phyloP scores from a whole-genome alignment of 768 basidiomycete genomes.

The Suillus decipiens region DNA sequence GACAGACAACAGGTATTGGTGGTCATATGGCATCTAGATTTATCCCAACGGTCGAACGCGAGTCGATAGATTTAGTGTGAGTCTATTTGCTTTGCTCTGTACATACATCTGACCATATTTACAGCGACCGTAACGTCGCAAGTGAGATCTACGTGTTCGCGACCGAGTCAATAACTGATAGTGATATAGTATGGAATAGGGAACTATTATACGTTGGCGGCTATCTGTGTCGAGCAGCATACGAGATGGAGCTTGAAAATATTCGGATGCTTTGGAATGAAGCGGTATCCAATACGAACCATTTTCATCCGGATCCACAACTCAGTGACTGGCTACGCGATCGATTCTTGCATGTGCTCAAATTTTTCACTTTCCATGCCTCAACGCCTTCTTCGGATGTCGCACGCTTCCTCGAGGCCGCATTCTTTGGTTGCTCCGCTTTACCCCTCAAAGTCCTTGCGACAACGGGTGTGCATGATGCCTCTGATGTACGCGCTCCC shows the following conservation, averaged over 20 bases:
- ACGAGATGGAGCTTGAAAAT: conserved; percentile 75
- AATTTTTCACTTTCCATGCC: conserved; percentile 86
- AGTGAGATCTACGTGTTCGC: conserved; percentile 40
- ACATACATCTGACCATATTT: neutral
- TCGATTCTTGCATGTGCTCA: conserved; percentile 75
- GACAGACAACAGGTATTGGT: conserved; percentile 85
- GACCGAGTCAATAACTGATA: neutral
- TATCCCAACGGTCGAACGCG: conserved; percentile 95
- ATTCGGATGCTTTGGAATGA: conserved; percentile 64
- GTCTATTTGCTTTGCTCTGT: conserved; percentile 20
- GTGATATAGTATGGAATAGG: conserved; percentile 75
- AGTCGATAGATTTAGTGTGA: conserved; percentile 87
- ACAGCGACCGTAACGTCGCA: conserved; percentile 79
- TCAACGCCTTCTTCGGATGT: conserved; percentile 89
- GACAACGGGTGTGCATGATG: conserved; percentile 66
- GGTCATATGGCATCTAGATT: conserved; percentile 79
- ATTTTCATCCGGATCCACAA: conserved; percentile 39
- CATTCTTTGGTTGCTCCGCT: conserved; percentile 72
- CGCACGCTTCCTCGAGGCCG: conserved; percentile 64
- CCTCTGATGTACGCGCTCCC: conserved; percentile 70
- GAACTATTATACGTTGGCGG: conserved; percentile 88
- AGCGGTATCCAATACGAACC: conserved; percentile 33
- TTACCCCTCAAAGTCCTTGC: conserved; percentile 72
- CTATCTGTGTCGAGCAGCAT: conserved; percentile 77
- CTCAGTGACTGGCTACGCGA: conserved; percentile 51